Evolutionary conservation across 2,329 filamentous ascomycete species (phyloP).

Genomic region (Tolypocladium ophioglossoides): DNA sequence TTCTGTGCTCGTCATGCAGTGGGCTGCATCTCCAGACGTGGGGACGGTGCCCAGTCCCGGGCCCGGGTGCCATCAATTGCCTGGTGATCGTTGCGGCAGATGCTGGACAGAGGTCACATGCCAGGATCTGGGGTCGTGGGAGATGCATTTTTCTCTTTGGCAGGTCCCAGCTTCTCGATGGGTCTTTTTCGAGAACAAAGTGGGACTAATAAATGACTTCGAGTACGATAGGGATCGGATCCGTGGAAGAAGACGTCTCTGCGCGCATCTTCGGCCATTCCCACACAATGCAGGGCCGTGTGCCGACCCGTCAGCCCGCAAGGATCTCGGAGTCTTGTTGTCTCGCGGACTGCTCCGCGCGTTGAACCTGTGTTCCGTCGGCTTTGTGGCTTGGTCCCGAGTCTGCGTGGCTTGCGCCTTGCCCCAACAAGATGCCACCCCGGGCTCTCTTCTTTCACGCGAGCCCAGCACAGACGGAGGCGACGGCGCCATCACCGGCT

Average conservation of each 20-base stretch:
- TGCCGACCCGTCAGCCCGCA: neutral
- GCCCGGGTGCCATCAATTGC: neutral
- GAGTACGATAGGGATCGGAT: neutral
- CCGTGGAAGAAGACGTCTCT: neutral
- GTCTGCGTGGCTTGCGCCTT: neutral
- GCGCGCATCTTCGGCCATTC: neutral
- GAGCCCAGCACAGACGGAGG: neutral
- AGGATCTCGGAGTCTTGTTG: neutral
- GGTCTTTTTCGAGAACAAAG: neutral
- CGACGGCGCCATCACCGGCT: neutral
- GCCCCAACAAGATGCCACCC: neutral
- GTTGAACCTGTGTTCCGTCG: neutral
- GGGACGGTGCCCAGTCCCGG: neutral
- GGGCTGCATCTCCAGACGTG: neutral
- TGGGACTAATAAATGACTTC: neutral
- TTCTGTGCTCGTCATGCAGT: neutral
- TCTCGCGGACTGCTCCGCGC: neutral
- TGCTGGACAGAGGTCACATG: neutral
- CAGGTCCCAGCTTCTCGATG: neutral
- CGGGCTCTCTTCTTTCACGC: neutral
- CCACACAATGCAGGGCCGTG: neutral
- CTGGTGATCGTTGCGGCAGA: neutral
- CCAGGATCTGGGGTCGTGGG: neutral
- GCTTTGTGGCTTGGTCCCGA: neutral
- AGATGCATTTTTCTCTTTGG: neutral